Conservation (phyloP, 208 protist genomes). For the Leishmania amazonensis region DNA sequence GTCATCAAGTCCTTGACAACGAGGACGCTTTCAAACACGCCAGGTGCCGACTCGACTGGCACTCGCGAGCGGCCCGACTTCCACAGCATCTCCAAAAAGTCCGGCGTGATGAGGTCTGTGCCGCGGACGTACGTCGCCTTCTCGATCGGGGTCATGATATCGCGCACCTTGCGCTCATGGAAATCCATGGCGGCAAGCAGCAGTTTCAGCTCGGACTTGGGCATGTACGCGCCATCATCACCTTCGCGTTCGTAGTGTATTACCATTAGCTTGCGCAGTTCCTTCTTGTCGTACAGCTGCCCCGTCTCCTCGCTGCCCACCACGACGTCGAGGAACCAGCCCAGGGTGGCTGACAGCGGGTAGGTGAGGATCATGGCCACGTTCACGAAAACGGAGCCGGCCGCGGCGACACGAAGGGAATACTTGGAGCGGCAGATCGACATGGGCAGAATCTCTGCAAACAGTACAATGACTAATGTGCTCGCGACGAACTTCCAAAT, state of each 20-base stretch:
- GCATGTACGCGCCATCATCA: conserved; percentile 42
- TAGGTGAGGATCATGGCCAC: conserved; percentile 84
- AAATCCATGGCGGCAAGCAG: conserved; percentile 91
- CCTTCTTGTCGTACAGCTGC: conserved; percentile 87
- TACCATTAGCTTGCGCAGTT: conserved; percentile 87
- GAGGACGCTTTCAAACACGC: conserved; percentile 64
- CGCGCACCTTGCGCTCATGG: conserved; percentile 73
- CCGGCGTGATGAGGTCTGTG: conserved; percentile 67
- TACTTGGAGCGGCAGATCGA: conserved; percentile 90
- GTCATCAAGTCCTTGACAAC: conserved; percentile 84
- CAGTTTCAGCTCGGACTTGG: conserved; percentile 78
- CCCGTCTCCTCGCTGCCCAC: conserved; percentile 71
- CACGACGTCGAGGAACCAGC: conserved; percentile 77
- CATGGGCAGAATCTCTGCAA: conserved; percentile 89
- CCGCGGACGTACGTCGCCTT: conserved; percentile 52
- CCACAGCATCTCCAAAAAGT: conserved; percentile 84
- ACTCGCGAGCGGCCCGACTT: conserved; percentile 82
- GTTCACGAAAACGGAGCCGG: conserved; percentile 71
- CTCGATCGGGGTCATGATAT: conserved; percentile 88
- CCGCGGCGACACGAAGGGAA: conserved; percentile 78
- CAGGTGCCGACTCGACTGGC: conserved; percentile 52
- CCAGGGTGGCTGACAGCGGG: conserved; percentile 72
- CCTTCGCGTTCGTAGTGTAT: conserved; percentile 80
- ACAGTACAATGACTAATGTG: conserved; percentile 82
- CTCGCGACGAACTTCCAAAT: conserved; percentile 73